Conservation (phyloP, 2,329 filamentous ascomycete species). For the Alternaria dauci region DNA sequence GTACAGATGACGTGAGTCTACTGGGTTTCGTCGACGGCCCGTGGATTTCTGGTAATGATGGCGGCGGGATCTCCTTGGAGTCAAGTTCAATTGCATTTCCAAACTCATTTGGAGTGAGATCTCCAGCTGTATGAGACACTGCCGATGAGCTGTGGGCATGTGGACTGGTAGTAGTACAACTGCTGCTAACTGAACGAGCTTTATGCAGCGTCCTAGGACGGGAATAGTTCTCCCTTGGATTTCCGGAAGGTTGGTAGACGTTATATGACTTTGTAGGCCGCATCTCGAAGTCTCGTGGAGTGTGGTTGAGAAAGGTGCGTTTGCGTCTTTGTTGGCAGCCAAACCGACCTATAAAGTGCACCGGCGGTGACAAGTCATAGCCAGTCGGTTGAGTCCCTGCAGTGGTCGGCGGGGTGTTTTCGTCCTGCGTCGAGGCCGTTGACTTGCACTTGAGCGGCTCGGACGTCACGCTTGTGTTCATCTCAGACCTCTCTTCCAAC, state of each 20-base stretch:
- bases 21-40: constrained; percentile 16
- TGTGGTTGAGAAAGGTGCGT: constrained; percentile 48
- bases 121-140: constrained; percentile 16
- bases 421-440: constrained; percentile 28
- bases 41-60: constrained; percentile 21
- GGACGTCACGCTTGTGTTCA: constrained; percentile 26
- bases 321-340: constrained; percentile 35
- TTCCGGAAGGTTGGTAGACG: constrained; percentile 24
- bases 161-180: constrained; percentile 4
- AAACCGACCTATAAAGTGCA: constrained; percentile 32
- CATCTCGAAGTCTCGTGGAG: constrained; percentile 42
- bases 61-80: constrained; percentile 19
- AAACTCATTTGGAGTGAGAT: constrained; percentile 19
- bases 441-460: constrained; percentile 32
- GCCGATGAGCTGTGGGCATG: constrained; percentile 21
- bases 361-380: constrained; percentile 17
- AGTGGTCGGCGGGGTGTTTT: constrained; percentile 25
- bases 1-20: constrained; percentile 28
- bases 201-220: constrained; percentile 29
- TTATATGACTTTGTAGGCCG: constrained; percentile 26
- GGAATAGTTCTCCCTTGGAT: constrained; percentile 32
- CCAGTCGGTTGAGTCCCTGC: constrained; percentile 23
- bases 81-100: constrained; percentile 29
- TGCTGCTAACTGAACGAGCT: constrained; percentile 14
- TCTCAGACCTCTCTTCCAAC: constrained; percentile 25